These are phyloP conservation scores for Dioszegia aurantiaca DNA, from an alignment of 768 basidiomycete species.

Conservation along the genomic window DNA sequence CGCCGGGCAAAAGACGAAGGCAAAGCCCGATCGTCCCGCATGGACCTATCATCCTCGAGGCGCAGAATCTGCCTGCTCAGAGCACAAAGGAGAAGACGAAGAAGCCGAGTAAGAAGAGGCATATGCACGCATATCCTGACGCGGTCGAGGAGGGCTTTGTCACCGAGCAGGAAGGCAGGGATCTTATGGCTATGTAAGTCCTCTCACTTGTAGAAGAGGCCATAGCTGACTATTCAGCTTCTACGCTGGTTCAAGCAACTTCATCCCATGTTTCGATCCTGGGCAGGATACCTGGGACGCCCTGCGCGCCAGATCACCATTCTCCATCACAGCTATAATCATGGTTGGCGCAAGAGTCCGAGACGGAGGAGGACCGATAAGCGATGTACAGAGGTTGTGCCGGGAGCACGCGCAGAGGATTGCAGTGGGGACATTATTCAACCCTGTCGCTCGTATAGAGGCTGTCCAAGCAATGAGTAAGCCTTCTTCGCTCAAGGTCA, in stretches of 20 bases:
- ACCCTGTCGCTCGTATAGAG: conserved; percentile 77
- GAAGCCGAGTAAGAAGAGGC: conserved; percentile 27
- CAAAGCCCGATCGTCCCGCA: conserved; percentile 18
- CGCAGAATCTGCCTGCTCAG: conserved; percentile 30
- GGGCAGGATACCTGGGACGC: conserved; percentile 79
- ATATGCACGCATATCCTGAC: conserved; percentile 68
- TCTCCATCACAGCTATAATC: conserved; percentile 87
- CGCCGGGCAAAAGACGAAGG: not conserved
- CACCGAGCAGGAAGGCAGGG: conserved; percentile 75
- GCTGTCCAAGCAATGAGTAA: conserved; percentile 90
- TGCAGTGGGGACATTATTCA: conserved; percentile 76
- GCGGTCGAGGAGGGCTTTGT: conserved; percentile 83
- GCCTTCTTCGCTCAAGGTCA: conserved; percentile 45
- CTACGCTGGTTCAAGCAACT: conserved; percentile 88
- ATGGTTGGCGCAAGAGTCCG: conserved; percentile 88
- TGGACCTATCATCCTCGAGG: conserved; percentile 33
- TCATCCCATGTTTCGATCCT: conserved; percentile 81
- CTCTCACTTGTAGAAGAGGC: conserved; percentile 20
- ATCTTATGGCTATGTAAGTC: conserved; percentile 76
- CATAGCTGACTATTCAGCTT: conserved; percentile 59
- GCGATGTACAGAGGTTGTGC: conserved; percentile 69
- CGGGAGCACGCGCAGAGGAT: conserved; percentile 73
- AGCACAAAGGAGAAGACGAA: conserved; percentile 23
- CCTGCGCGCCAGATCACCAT: conserved; percentile 83
- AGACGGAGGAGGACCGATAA: conserved; percentile 78